phyloP scores from a whole-genome alignment of 176 grass and related monocot species.

The Cenchrus purpureus region DNA sequence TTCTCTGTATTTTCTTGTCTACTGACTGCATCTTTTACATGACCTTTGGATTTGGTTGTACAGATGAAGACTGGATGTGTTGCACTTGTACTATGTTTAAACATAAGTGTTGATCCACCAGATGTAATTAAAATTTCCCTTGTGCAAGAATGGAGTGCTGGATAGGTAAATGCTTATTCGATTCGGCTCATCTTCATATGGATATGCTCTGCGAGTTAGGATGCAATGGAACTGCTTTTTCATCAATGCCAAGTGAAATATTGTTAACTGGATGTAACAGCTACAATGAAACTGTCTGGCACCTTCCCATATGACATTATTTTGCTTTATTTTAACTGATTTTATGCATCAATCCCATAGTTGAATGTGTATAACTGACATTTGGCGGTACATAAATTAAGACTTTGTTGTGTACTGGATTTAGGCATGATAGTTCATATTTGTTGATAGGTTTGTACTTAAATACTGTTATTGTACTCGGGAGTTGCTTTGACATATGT shows the following conservation, averaged over 20 bases:
- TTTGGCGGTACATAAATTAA: background rate
- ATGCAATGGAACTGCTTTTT: background rate
- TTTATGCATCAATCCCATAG: no score
- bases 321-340: background rate
- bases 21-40: background rate
- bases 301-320: background rate
- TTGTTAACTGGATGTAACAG: slow-evolving; percentile 10
- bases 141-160: slow-evolving; percentile 99
- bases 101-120: slow-evolving; percentile 96
- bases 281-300: no score
- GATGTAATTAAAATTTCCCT: slow-evolving; percentile 98
- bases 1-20: background rate
- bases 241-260: background rate
- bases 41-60: slow-evolving; percentile 51
- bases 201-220: background rate
- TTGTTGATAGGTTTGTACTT: slow-evolving; percentile 18
- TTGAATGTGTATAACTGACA: background rate
- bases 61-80: slow-evolving; percentile 99
- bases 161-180: slow-evolving; percentile 72
- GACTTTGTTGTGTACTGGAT: background rate
- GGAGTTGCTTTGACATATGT: slow-evolving; percentile 17
- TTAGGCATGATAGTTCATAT: background rate
- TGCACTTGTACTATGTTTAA: slow-evolving; percentile 97
- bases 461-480: background rate
- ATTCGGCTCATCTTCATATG: background rate